Conservation (phyloP, 495 filamentous ascomycete species). For the Hypoxylon subgilvum region DNA sequence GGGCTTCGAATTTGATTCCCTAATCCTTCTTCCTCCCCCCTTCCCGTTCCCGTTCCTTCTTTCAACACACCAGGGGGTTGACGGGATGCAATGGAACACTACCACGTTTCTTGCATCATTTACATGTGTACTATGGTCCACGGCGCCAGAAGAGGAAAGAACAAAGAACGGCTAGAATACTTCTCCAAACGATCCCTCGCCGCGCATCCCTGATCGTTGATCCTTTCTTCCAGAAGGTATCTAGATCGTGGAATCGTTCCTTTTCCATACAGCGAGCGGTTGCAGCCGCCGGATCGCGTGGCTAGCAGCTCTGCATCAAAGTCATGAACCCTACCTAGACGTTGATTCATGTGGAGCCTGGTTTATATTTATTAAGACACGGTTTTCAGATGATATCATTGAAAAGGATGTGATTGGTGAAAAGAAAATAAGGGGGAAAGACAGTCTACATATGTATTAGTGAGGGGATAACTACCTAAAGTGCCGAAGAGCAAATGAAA, state of each 20-base stretch:
- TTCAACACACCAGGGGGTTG: not conserved
- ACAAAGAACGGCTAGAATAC: conserved; percentile 5
- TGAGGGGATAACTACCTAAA: not conserved
- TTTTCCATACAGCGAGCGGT: conserved; percentile 17
- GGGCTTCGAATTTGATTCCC: conserved; percentile 2
- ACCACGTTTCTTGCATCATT: conserved; percentile 35
- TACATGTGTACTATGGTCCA: conserved; percentile 2
- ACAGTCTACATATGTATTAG: too few relatives aligned
- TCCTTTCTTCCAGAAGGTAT: conserved; percentile 26
- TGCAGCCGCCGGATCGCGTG: conserved; percentile 23
- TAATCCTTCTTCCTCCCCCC: not conserved
- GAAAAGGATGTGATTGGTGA: too few relatives aligned
- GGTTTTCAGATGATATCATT: conserved; percentile 15
- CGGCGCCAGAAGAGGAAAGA: not conserved
- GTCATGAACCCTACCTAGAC: not conserved
- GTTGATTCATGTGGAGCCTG: not conserved
- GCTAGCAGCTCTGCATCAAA: not conserved
- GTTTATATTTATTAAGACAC: too few relatives aligned
- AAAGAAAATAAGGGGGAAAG: too few relatives aligned
- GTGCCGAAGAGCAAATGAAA: not conserved
- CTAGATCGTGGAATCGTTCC: conserved; percentile 4
- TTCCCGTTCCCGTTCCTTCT: too few relatives aligned
- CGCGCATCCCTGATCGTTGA: conserved; percentile 9
- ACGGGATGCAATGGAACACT: conserved; percentile 38
- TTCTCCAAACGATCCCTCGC: conserved; percentile 13